Evolutionary conservation across 768 basidiomycete species (phyloP).

Genomic region (Scleroderma citrinum): DNA sequence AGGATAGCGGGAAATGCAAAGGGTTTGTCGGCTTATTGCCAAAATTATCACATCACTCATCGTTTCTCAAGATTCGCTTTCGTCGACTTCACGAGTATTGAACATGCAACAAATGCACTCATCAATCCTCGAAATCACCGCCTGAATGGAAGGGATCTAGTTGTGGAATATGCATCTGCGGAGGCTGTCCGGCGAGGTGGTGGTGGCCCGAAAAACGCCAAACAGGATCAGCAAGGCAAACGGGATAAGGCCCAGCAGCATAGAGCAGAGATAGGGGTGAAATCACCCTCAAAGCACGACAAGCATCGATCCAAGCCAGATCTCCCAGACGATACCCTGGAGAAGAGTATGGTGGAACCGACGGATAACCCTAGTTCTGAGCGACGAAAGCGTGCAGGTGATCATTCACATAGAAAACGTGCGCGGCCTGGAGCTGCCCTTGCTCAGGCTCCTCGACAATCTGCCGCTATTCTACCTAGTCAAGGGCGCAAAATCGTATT

Average conservation of each 20-base stretch:
- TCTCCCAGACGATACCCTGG: constrained; percentile 1
- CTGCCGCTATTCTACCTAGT: constrained; percentile 59
- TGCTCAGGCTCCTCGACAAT: constrained; percentile 70
- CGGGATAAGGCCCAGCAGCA: constrained; percentile 7
- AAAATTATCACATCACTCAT: not conserved
- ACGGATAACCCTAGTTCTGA: constrained; percentile 1
- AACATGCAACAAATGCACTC: constrained; percentile 77
- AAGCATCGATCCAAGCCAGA: constrained; percentile 3
- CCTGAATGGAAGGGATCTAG: constrained; percentile 77
- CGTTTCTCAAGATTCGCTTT: constrained; percentile 74
- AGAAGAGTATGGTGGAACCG: not conserved
- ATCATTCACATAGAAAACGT: constrained; percentile 30
- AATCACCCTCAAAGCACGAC: constrained; percentile 3
- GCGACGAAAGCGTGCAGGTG: constrained; percentile 7
- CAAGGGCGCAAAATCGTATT: constrained; percentile 73
- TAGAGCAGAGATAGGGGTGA: constrained; percentile 1
- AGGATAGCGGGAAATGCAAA: constrained; percentile 93
- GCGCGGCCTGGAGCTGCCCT: constrained; percentile 76
- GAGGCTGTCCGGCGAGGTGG: constrained; percentile 87
- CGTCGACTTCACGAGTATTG: constrained; percentile 77
- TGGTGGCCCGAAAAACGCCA: constrained; percentile 22
- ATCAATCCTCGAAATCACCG: constrained; percentile 81
- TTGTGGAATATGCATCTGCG: constrained; percentile 83
- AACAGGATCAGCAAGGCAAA: constrained; percentile 16
- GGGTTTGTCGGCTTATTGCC: constrained; percentile 52